Base-by-base conservation (phyloP, 768 basidiomycete species). In the Tricholoma terreum region DNA sequence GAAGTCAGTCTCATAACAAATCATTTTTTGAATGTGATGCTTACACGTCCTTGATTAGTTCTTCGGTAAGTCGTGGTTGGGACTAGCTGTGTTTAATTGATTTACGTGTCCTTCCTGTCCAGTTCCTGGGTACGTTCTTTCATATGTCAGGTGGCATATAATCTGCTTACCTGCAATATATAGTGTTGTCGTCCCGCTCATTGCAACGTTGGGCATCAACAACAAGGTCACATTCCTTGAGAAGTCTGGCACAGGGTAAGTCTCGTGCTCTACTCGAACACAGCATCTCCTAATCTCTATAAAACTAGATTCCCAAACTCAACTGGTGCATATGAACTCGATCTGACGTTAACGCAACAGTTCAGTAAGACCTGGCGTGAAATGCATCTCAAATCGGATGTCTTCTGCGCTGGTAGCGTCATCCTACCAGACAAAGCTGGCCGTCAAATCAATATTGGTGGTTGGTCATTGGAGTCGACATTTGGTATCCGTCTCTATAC, bases 211-310 rank as follows among this genome's bases (percentile, higher is more conserved):
- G 31, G 89, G 90, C 1, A 77, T 88, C 70, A 92, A 92, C 74
- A 85, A 87, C 75, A 92, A 92, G 65, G 85, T 92, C 49, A 81
- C 84, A 1, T 89, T 92, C 73, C 74, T 92, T 6, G 90, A 92
- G 69, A 92, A 92, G 67, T 72, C 54, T 3, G 87, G 88, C 8
- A 90, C 89, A 22, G 78, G 78, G 80, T 81, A 65, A 24, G 75
- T 58, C 19, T 5, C 27, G 49, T 42, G 14, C 24, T 27, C 15
- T 7, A 8, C 50, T 14, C 7, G 46, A 24, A 50, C 30, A 1
- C 50, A 51, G 24, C 56, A 36, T 30, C 54, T 58, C 45, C 55
- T 40, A 50, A 53, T 57, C 14, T 51, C 46, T 43, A 40, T 52
- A 4, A 35, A 17, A 38, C 9, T 55, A 81, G 82, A 34, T 84